A percentile compares a stretch with the other conserved stretches of the same genome.
phyloP scores from a whole-genome alignment of 495 filamentous ascomycete genomes.

The Hypoxylon intermedium region DNA sequence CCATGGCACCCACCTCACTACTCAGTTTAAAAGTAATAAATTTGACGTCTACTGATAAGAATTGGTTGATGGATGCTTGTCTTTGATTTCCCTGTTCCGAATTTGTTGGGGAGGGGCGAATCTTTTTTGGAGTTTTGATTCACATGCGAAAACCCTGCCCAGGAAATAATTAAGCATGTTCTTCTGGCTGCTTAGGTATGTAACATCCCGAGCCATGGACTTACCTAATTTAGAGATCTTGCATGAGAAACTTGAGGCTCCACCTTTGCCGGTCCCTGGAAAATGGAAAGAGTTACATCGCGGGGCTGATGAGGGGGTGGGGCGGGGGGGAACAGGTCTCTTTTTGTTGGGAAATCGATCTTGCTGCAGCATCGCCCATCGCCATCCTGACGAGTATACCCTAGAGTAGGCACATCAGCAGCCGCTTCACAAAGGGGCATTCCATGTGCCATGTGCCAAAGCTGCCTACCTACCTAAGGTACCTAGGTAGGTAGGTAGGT shows the following conservation, averaged over 20 bases:
- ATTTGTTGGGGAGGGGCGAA: constrained; percentile 37
- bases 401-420: no score
- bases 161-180: no score
- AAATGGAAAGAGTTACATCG: constrained; percentile 5
- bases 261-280: constrained; percentile 2
- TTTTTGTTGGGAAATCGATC: constrained; percentile 41
- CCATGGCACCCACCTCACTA: no score
- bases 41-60: no score
- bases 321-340: constrained; percentile 11
- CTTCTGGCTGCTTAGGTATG: background rate
- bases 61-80: background rate
- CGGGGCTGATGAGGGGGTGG: constrained; percentile 21
- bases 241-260: background rate
- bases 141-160: no score
- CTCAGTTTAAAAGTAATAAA: no score
- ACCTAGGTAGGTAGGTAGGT: no score
- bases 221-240: background rate
- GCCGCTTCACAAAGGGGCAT: constrained; percentile 2
- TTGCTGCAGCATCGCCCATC: constrained; percentile 1
- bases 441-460: no score
- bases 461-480: no score
- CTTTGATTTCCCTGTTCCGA: constrained; percentile 4
- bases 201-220: background rate
- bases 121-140: background rate
- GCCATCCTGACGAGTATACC: background rate